Conservation (phyloP, 2,329 filamentous ascomycete species). For the Xylaria sp. region DNA sequence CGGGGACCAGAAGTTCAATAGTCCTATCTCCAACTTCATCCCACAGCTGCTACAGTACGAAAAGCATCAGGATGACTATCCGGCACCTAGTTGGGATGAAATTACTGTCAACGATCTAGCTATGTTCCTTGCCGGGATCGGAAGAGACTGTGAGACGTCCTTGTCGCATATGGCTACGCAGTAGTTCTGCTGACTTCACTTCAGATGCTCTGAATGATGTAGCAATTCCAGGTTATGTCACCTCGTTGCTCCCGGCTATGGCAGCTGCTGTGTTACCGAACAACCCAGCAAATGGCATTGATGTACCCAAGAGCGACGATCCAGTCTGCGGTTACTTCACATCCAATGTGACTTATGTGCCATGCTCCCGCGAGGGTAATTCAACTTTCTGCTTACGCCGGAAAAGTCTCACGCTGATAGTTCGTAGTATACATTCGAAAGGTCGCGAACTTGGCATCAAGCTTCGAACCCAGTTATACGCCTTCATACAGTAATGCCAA, state of each 20-base stretch:
- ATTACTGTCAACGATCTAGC: constrained; percentile 32
- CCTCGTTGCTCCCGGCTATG: constrained; percentile 20
- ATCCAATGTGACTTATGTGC: constrained; percentile 19
- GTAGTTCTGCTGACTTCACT: constrained; percentile 5
- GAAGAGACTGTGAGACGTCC: constrained; percentile 21
- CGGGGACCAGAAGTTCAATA: constrained; percentile 29
- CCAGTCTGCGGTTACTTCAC: constrained; percentile 30
- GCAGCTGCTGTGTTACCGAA: constrained; percentile 25
- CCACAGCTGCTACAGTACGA: constrained; percentile 18
- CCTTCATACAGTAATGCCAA: constrained; percentile 33
- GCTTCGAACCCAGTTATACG: constrained; percentile 24
- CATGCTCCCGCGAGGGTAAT: constrained; percentile 25
- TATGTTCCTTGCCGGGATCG: constrained; percentile 29
- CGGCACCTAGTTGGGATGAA: constrained; percentile 23
- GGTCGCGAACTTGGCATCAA: constrained; percentile 23
- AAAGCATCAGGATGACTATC: constrained; percentile 21
- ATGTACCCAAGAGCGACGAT: constrained; percentile 27
- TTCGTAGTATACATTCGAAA: constrained; percentile 24
- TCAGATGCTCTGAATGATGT: constrained; percentile 29
- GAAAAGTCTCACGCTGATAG: neutral
- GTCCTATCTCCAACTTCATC: constrained; percentile 28
- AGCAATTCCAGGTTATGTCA: constrained; percentile 19
- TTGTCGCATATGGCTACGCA: neutral
- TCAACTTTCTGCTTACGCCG: neutral
- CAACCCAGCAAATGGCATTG: constrained; percentile 28